phyloP scores from a whole-genome alignment of 768 basidiomycete genomes.

The Suillus plorans region DNA sequence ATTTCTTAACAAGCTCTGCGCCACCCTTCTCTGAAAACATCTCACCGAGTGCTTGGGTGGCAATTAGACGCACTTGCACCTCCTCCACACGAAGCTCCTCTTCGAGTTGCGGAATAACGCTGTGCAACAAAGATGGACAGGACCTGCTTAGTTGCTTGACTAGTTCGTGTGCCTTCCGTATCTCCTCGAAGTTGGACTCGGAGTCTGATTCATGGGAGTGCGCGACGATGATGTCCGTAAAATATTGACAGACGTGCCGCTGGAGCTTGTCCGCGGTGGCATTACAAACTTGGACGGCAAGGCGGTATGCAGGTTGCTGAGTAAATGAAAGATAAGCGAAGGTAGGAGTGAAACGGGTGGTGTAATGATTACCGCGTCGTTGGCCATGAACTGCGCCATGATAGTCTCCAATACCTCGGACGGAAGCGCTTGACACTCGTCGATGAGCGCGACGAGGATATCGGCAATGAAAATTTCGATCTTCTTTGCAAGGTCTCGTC shows the following conservation, averaged over 20 bases:
- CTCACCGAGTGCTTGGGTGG: conserved; percentile 84
- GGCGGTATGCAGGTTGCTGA: conserved; percentile 74
- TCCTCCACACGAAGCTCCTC: conserved; percentile 84
- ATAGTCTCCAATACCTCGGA: conserved; percentile 76
- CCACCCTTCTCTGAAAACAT: conserved; percentile 85
- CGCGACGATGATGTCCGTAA: conserved; percentile 82
- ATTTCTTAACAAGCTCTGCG: conserved; percentile 72
- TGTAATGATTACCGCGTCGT: conserved; percentile 57
- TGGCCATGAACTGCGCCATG: conserved; percentile 83
- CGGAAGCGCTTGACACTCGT: conserved; percentile 81
- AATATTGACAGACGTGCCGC: conserved; percentile 87
- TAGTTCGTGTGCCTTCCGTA: conserved; percentile 78
- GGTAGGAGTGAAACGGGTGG: background rate
- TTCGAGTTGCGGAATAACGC: conserved; percentile 91
- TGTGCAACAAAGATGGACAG: conserved; percentile 80
- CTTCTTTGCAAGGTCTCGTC: conserved; percentile 75
- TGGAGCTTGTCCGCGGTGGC: conserved; percentile 82
- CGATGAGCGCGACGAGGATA: conserved; percentile 85
- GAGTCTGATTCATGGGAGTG: conserved; percentile 53
- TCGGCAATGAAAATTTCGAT: conserved; percentile 86
- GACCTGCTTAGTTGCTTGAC: conserved; percentile 79
- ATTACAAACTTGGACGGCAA: conserved; percentile 86
- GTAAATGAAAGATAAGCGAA: conserved; percentile 7
- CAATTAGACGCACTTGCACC: conserved; percentile 66
- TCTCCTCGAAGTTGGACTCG: conserved; percentile 61